Evolutionary conservation across 2,329 filamentous ascomycete genomes (phyloP).

Genomic region (Rutstroemia sp.): DNA sequence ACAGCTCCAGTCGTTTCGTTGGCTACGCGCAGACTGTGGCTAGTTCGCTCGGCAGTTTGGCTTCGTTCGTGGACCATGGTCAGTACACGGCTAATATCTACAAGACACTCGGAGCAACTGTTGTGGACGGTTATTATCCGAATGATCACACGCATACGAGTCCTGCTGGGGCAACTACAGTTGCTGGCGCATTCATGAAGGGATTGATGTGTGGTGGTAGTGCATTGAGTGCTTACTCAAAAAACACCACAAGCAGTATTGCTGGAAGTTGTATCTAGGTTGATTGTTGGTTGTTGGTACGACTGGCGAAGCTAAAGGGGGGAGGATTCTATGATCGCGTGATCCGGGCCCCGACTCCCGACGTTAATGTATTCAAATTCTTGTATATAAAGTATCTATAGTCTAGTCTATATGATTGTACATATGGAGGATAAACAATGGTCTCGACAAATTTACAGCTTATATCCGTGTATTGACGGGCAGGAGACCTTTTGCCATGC

Average conservation of each 20-base stretch:
- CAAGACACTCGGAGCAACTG: conserved; percentile 37
- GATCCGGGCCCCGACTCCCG: no score
- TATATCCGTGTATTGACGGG: neutral
- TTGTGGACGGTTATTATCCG: conserved; percentile 45
- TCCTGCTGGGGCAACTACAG: conserved; percentile 43
- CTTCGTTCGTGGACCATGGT: conserved; percentile 51
- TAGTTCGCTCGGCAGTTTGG: conserved; percentile 29
- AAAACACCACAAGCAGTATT: conserved; percentile 23
- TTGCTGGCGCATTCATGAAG: conserved; percentile 46
- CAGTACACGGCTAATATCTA: conserved; percentile 45
- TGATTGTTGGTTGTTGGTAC: neutral
- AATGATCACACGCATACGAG: conserved; percentile 55
- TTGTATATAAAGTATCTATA: neutral
- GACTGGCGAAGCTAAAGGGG: no score
- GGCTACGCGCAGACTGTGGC: conserved; percentile 44
- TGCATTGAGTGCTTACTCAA: conserved; percentile 19
- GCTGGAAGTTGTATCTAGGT: conserved; percentile 21
- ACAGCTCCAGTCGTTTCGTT: conserved; percentile 46
- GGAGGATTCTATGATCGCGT: no score
- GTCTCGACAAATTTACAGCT: neutral
- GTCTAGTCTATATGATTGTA: neutral
- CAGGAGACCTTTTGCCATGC: conserved; percentile 17
- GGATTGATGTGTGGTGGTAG: conserved; percentile 29
- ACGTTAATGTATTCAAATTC: no score
- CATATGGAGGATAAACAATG: neutral